Conservation (phyloP, 441 rosid species). For the Bocquillonia castaneifolia region DNA sequence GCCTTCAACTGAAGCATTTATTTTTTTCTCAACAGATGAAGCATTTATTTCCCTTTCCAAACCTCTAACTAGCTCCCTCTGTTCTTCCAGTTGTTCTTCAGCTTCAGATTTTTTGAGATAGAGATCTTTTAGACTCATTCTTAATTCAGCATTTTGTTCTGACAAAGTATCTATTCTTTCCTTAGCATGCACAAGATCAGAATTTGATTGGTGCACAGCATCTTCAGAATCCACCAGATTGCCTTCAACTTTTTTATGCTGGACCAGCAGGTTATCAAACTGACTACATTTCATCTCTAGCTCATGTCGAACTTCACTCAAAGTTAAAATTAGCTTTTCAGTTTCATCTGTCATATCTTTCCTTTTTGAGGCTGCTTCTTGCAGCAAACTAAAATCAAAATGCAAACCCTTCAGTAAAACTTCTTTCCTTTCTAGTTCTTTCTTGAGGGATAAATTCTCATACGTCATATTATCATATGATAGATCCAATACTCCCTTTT, state of each 20-base stretch:
- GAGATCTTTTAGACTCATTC: slow-evolving; percentile 57
- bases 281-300: slow-evolving; percentile 60
- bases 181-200: slow-evolving; percentile 55
- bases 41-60: slow-evolving; percentile 72
- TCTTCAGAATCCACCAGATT: slow-evolving; percentile 45
- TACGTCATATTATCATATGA: slow-evolving; percentile 29
- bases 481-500: slow-evolving; percentile 30
- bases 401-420: slow-evolving; percentile 73
- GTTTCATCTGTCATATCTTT: slow-evolving; percentile 71
- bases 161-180: slow-evolving; percentile 49
- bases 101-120: slow-evolving; percentile 58
- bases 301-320: slow-evolving; percentile 53
- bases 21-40: slow-evolving; percentile 46
- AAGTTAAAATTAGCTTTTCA: slow-evolving; percentile 45
- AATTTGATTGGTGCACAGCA: slow-evolving; percentile 43
- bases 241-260: slow-evolving; percentile 49
- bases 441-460: slow-evolving; percentile 59
- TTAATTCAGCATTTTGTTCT: slow-evolving; percentile 69
- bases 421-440: slow-evolving; percentile 77
- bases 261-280: slow-evolving; percentile 52
- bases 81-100: slow-evolving; percentile 69
- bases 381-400: slow-evolving; percentile 86
- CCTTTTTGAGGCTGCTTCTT: slow-evolving; percentile 71
- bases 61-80: slow-evolving; percentile 57
- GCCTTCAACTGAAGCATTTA: slow-evolving; percentile 41